Base-by-base conservation (phyloP, 2,329 filamentous ascomycete species). In the Fusarium transvaalense region DNA sequence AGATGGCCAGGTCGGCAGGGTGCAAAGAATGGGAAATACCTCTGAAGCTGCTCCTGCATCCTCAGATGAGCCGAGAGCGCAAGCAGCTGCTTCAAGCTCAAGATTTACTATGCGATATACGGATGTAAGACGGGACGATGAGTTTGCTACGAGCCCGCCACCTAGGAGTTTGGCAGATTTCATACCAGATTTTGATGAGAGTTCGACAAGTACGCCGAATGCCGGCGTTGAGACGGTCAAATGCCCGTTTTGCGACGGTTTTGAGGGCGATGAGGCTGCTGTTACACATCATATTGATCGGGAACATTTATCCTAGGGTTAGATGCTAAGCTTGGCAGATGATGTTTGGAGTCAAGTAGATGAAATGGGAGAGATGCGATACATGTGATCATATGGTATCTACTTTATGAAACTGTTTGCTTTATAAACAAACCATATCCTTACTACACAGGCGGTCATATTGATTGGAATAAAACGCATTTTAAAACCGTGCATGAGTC, bases 1-100 rank as follows among this genome's bases (percentile, higher is more conserved):
- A 2, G 91, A 92, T 76, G 92, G 92, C 2, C 84, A 90, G 27
- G 87, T 95, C 4, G 92, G 92, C 3, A 82, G 92, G 17, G 92
- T 95, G 29, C 92, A 94, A 78, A 82, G 84, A 43, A 84, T 92
- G 77, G 81, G 78, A 17, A 55, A 75, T 43, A 65, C 52, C 48
- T 53, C 64, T 29, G 21, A 35, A 14, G 39, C 21, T 19, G 21
- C 47, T 14, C 10, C 47, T 29, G 29, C 19, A 10, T 5, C 32
- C 6, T 41, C 15, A 23, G 42, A 29, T n/a, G 57, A 27, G 19
- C 32, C 35, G 10, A 35, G 48, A 42, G 66, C 47, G 25, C 61
- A 50, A 29, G 19, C 66, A 8, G 35, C 59, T 37, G 53, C 70
- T 41, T 52, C 74, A 56, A 63, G 76, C 41, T 53, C 74, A 57